phyloP scores from a whole-genome alignment of 805 yeast genomes.

The Cyberlindnera nakhonratchasimensis region DNA sequence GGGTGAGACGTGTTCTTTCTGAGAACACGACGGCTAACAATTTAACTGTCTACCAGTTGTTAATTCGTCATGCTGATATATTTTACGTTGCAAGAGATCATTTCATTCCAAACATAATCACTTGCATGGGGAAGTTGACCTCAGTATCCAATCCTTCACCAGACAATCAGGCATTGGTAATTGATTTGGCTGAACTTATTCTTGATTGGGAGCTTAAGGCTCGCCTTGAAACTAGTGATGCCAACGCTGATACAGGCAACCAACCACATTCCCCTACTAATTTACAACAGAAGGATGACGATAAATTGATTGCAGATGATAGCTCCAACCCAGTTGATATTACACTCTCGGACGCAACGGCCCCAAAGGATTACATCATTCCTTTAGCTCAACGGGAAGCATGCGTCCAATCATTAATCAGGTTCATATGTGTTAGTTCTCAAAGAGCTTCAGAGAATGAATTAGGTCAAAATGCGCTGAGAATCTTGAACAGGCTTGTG shows the following conservation, averaged over 20 bases:
- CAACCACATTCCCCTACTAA: conserved; percentile 30
- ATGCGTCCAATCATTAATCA: conserved; percentile 79
- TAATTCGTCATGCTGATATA: conserved; percentile 79
- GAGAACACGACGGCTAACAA: conserved; percentile 90
- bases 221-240: conserved; percentile 15
- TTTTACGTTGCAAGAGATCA: conserved; percentile 86
- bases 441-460: conserved; percentile 83
- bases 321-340: conserved; percentile 21
- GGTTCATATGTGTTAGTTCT: conserved; percentile 83
- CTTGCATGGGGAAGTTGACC: conserved; percentile 89
- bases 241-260: conserved; percentile 6
- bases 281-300: conserved; percentile 31
- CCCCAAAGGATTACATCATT: conserved; percentile 50
- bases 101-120: conserved; percentile 81
- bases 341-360: conserved; percentile 37
- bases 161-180: conserved; percentile 82
- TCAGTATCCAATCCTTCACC: conserved; percentile 70
- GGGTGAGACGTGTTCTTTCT: conserved; percentile 89
- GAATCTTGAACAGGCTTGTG: conserved; percentile 68
- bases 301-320: conserved; percentile 16
- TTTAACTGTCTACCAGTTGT: conserved; percentile 80
- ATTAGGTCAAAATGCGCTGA: conserved; percentile 75
- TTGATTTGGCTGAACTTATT: conserved; percentile 83
- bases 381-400: conserved; percentile 85
- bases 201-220: conserved; percentile 78